A percentile compares a stretch with the other conserved stretches of the same genome.
These are phyloP conservation scores for Pestalotiopsis sp. DNA, from an alignment of 2,329 filamentous ascomycete species.

Conservation along the genomic window DNA sequence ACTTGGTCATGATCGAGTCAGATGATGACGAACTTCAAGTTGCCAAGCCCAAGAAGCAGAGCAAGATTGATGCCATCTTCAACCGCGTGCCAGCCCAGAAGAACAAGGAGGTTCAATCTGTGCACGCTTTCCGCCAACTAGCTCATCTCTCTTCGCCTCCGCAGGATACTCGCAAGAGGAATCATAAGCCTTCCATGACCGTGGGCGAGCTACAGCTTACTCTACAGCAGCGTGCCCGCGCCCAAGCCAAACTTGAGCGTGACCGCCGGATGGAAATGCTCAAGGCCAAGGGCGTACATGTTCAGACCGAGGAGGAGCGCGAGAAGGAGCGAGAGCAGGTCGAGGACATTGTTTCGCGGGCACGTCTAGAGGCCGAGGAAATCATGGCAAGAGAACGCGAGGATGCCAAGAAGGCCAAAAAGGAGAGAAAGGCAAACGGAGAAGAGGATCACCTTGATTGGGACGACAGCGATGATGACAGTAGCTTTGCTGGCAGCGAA, in stretches of 20 bases:
- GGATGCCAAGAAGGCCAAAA: constrained; percentile 67
- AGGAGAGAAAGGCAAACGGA: constrained; percentile 42
- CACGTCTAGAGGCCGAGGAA: constrained; percentile 76
- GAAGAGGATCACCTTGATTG: constrained; percentile 54
- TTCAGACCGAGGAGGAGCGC: constrained; percentile 86
- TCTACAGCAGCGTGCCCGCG: constrained; percentile 72
- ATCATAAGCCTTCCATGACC: constrained; percentile 62
- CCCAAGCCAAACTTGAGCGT: constrained; percentile 79
- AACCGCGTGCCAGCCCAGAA: constrained; percentile 67
- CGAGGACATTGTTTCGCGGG: constrained; percentile 86
- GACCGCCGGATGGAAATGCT: constrained; percentile 77
- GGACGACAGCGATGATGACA: constrained; percentile 59
- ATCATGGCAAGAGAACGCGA: constrained; percentile 78
- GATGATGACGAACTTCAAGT: constrained; percentile 70
- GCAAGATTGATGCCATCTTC: constrained; percentile 66
- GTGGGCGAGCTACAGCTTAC: constrained; percentile 68
- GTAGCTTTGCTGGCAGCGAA: constrained; percentile 38
- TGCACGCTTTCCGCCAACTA: constrained; percentile 72
- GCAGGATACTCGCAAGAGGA: constrained; percentile 48
- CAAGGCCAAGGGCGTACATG: constrained; percentile 75
- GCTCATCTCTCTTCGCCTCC: constrained; percentile 71
- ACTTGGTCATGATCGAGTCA: constrained; percentile 39
- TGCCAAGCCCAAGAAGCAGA: constrained; percentile 46
- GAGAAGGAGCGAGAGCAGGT: constrained; percentile 80
- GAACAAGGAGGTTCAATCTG: constrained; percentile 62